Evolutionary conservation across 1,284 basidiomycete species (phyloP).

Genomic region (Papiliotrema fonsecae): DNA sequence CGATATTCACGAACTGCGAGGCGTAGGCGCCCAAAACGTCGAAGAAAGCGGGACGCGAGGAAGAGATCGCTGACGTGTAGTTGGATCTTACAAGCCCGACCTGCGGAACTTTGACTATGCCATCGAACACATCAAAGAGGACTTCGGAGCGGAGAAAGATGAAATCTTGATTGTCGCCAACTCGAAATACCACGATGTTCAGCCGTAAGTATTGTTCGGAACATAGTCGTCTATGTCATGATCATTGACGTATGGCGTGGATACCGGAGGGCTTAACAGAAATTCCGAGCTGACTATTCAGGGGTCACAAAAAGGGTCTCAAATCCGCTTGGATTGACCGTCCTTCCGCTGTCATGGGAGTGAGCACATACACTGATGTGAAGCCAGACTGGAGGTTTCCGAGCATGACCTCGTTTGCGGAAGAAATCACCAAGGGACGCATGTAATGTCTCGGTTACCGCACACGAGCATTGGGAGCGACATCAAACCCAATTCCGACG

Average conservation of each 20-base stretch:
- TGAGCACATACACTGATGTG: constrained; percentile 7
- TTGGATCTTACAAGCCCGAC: constrained; percentile 36
- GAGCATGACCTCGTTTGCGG: constrained; percentile 21
- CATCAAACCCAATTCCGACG: no score
- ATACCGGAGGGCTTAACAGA: neutral
- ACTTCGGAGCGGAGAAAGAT: constrained; percentile 19
- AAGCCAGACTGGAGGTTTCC: constrained; percentile 17
- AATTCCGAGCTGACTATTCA: constrained; percentile 6
- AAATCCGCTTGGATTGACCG: constrained; percentile 36
- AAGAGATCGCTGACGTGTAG: constrained; percentile 1
- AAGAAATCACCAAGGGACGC: constrained; percentile 9
- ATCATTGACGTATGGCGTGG: neutral
- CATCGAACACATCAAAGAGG: constrained; percentile 19
- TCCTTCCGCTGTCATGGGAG: constrained; percentile 18
- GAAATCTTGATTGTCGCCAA: constrained; percentile 34
- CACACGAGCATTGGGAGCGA: no score
- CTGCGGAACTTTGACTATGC: constrained; percentile 33
- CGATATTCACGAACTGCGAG: neutral
- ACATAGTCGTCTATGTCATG: no score
- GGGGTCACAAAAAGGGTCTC: constrained; percentile 27
- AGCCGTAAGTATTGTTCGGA: constrained; percentile 20
- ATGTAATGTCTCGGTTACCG: neutral
- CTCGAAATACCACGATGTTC: constrained; percentile 28
- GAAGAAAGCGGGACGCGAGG: neutral
- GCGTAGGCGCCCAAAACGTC: no score